phyloP scores from a whole-genome alignment of 1,284 basidiomycete genomes.

The Ganoderma meredithae region DNA sequence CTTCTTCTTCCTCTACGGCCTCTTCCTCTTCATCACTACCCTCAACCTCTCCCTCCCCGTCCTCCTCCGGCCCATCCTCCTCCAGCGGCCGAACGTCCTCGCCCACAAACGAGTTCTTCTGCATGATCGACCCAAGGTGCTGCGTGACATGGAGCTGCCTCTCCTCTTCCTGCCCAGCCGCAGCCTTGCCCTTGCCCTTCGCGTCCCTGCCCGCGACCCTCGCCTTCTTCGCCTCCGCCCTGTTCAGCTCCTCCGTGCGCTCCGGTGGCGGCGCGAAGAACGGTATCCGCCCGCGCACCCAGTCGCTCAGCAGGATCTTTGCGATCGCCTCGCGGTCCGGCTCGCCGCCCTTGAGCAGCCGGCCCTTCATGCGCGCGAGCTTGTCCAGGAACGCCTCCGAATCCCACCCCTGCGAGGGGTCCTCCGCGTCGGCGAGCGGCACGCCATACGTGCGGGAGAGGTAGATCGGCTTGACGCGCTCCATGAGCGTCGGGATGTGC shows the following conservation, averaged over 20 bases:
- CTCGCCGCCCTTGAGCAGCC: slow-evolving; percentile 94
- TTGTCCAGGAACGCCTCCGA: slow-evolving; percentile 86
- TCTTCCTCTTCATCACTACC: slow-evolving; percentile 43
- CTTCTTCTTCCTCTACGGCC: slow-evolving; percentile 37
- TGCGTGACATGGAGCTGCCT: slow-evolving; percentile 63
- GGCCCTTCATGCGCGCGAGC: slow-evolving; percentile 91
- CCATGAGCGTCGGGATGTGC: slow-evolving; percentile 90
- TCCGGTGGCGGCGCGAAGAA: slow-evolving; percentile 88
- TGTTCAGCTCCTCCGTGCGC: slow-evolving; percentile 72
- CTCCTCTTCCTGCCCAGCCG: slow-evolving; percentile 39
- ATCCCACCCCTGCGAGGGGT: slow-evolving; percentile 63
- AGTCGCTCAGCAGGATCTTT: slow-evolving; percentile 96
- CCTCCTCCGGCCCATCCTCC: slow-evolving; percentile 39
- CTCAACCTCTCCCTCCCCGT: slow-evolving; percentile 40
- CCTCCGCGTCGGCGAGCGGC: slow-evolving; percentile 63
- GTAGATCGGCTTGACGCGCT: slow-evolving; percentile 92
- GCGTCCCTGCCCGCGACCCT: slow-evolving; percentile 50
- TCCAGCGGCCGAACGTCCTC: slow-evolving; percentile 75
- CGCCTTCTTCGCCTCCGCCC: slow-evolving; percentile 65
- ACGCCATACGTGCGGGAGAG: slow-evolving; percentile 91
- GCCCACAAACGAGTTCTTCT: slow-evolving; percentile 84
- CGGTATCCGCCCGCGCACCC: slow-evolving; percentile 96
- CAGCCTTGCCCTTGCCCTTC: slow-evolving; percentile 46
- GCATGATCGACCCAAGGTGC: slow-evolving; percentile 79
- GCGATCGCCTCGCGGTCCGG: slow-evolving; percentile 93